Percentiles rank a stretch among this genome's conserved stretches.
phyloP scores from a whole-genome alignment of 345 rosid species.

The Kandelia obovata region DNA sequence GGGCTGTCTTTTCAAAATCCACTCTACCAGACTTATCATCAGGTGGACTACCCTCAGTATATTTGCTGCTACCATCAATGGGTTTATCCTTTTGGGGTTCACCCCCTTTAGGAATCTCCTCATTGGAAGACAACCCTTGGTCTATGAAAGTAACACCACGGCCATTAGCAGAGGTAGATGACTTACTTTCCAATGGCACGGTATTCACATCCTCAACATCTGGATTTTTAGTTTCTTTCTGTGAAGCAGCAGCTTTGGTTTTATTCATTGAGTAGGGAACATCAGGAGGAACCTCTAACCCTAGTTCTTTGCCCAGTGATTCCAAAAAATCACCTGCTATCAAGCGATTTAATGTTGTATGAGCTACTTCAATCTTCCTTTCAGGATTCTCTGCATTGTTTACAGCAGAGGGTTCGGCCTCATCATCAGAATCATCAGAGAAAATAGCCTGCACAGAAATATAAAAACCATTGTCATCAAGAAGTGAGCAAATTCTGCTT shows the following conservation, averaged over 20 bases:
- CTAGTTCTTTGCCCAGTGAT: conserved; percentile 92
- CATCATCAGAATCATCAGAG: conserved; percentile 89
- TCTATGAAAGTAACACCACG: conserved; percentile 11
- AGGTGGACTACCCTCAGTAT: conserved; percentile 15
- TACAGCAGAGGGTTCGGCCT: conserved; percentile 37
- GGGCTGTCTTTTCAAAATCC: conserved; percentile 11
- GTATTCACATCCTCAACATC: conserved; percentile 21
- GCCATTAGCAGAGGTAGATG: conserved; percentile 14
- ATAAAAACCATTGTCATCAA: background rate
- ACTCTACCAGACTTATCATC: conserved; percentile 24
- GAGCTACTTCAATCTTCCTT: conserved; percentile 72
- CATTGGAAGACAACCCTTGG: background rate
- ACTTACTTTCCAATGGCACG: conserved; percentile 15
- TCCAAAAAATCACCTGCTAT: conserved; percentile 93
- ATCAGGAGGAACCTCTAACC: conserved; percentile 88
- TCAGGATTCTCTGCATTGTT: conserved; percentile 46
- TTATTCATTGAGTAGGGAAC: conserved; percentile 33
- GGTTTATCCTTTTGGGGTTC: conserved; percentile 21
- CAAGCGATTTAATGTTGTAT: conserved; percentile 72
- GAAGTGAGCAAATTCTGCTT: background rate
- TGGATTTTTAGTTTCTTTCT: conserved; percentile 28
- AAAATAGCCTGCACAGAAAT: conserved; percentile 67
- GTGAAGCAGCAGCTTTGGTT: conserved; percentile 12
- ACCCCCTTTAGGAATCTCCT: conserved; percentile 23
- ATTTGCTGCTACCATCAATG: conserved; percentile 15